Base-by-base conservation (phyloP, 192 early-diverging fungal genomes). In the Entrophospora sp. region DNA sequence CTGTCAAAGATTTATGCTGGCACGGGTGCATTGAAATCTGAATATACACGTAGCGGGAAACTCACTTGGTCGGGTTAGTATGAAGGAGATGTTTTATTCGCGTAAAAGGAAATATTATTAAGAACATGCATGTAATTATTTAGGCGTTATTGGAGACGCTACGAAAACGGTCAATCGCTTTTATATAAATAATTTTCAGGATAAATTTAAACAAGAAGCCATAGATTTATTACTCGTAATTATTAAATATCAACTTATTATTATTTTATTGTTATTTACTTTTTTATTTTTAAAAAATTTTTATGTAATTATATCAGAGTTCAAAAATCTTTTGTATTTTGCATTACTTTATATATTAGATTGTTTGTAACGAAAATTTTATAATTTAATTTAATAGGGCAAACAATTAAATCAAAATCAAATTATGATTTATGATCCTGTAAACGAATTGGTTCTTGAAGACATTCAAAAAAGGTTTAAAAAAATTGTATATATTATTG, bases 181-280 rank as follows among this genome's bases (percentile, higher is more conserved):
- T 66, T 89, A 91, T 70, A 93, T 95, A 71, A 95, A 94, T 75
- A 96, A 92, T 63, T 94, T 99, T 63, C 87, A 92, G 68, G 97
- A 99, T 78, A 93, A 92, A 63, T 82, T 81, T 37, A 89, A 91
- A 53, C 97, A 99, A 72, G 89, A 92, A 71, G 84, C 89, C 16
- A 98, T 99, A 57, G 94, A 98, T 44, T 61, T 87, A 25, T 70
- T 99, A 2, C 75, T 98, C 48, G 95, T 79, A 75, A 66, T 73
- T 64, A 16, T 35, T 20, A 30, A 34, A 22, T 40, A n/a, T n/a
- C n/a, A n/a, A n/a, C n/a, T n/a, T n/a, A n/a, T n/a, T n/a, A n/a
- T n/a, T n/a, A n/a, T n/a, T n/a, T n/a, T n/a, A n/a, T n/a, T n/a
- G n/a, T 24, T 57, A 34, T 32, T 32, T 5, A 14, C 18, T 14